These are phyloP conservation scores for Tetracladium setigerum DNA, from an alignment of 495 filamentous ascomycete genomes.

Conservation along the genomic window DNA sequence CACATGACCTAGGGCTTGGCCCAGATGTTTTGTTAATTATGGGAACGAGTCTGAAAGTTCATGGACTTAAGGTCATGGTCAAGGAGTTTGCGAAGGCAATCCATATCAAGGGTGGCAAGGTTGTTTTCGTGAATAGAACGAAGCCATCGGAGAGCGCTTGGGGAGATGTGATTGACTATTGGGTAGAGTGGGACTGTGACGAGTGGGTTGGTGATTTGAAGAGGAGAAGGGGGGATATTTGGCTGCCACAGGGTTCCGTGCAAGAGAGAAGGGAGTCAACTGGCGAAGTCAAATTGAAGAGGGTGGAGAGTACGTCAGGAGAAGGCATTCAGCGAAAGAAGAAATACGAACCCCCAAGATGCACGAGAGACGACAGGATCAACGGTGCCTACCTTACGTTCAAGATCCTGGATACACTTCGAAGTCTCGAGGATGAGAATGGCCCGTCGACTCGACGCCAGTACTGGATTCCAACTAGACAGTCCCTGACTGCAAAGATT, in stretches of 20 bases:
- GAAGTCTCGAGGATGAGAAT: neutral
- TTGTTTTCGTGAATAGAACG: constrained; percentile 62
- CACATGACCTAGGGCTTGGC: constrained; percentile 51
- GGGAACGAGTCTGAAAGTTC: constrained; percentile 61
- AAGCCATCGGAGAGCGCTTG: constrained; percentile 60
- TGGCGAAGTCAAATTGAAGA: neutral
- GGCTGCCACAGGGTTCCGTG: constrained; percentile 30
- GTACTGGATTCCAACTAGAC: constrained; percentile 4
- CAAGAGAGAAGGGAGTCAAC: constrained; percentile 10
- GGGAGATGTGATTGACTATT: constrained; percentile 61
- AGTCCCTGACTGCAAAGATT: neutral
- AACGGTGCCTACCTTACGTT: constrained; percentile 20
- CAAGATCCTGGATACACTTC: constrained; percentile 20
- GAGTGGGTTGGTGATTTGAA: constrained; percentile 58
- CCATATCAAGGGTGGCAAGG: constrained; percentile 53
- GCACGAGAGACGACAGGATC: constrained; percentile 12
- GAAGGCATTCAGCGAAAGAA: neutral
- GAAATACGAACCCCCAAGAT: constrained; percentile 3
- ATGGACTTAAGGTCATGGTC: constrained; percentile 59
- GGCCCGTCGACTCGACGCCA: constrained; percentile 3
- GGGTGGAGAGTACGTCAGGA: neutral
- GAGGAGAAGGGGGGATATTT: constrained; percentile 44
- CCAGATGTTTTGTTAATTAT: constrained; percentile 61
- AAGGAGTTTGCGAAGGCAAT: constrained; percentile 64
- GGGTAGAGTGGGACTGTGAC: constrained; percentile 66